Conservation (phyloP, 495 filamentous ascomycete genomes). For the Stereocaulon alpinum region DNA sequence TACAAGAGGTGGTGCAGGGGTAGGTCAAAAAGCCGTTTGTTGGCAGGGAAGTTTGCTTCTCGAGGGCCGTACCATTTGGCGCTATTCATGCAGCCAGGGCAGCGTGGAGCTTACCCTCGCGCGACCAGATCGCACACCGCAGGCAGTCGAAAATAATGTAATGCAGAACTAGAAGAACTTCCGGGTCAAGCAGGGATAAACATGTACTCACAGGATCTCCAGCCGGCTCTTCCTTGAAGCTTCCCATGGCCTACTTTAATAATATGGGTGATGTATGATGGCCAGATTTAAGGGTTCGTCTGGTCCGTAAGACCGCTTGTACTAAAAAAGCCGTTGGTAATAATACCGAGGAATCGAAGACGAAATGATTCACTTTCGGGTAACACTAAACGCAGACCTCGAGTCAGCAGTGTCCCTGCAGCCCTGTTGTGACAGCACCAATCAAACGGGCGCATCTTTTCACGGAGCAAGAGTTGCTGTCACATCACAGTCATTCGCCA, state of each 20-base stretch:
- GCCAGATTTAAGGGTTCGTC: too few relatives aligned
- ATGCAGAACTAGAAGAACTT: not conserved
- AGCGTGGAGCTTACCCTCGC: constrained; percentile 8
- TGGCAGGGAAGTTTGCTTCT: constrained; percentile 15
- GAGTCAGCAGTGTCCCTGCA: not conserved
- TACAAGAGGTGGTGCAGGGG: constrained; percentile 7
- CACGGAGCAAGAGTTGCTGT: not conserved
- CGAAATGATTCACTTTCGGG: not conserved
- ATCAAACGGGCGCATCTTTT: not conserved
- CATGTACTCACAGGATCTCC: constrained; percentile 21
- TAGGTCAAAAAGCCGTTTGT: constrained; percentile 7
- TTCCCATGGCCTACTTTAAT: not conserved
- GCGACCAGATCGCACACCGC: not conserved
- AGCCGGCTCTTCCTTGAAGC: constrained; percentile 19
- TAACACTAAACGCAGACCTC: not conserved
- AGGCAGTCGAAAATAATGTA: constrained; percentile 3
- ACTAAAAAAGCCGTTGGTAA: not conserved
- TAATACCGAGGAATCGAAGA: not conserved
- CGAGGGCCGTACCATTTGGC: constrained; percentile 6
- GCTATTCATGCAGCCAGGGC: constrained; percentile 9
- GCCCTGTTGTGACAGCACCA: not conserved
- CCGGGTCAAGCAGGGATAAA: not conserved
- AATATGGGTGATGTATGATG: not conserved
- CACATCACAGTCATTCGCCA: constrained; percentile 1
- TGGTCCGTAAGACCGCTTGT: too few relatives aligned